Evolutionary conservation across 2,329 filamentous ascomycete species (phyloP).

Genomic region (Fusarium keratoplasticum): DNA sequence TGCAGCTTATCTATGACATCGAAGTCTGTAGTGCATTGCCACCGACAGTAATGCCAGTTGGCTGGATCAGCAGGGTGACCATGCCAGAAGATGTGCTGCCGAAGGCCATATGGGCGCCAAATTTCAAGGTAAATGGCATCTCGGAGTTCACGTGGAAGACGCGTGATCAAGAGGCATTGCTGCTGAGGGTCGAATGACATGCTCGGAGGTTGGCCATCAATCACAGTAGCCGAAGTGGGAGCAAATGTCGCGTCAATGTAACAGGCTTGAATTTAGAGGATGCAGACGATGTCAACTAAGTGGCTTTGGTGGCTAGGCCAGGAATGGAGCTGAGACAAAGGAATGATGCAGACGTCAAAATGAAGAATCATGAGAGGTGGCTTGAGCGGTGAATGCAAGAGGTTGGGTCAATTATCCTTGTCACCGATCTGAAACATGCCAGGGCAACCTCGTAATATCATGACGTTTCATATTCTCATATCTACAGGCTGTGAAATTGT

Average conservation of each 20-base stretch:
- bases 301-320: not conserved
- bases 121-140: constrained; percentile 26
- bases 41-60: constrained; percentile 20
- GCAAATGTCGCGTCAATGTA: not conserved
- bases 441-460: not conserved
- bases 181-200: constrained; percentile 2
- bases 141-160: constrained; percentile 22
- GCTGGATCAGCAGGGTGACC: not conserved
- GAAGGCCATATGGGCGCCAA: constrained; percentile 17
- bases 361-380: not conserved
- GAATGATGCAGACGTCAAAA: not conserved
- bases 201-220: not conserved
- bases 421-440: not conserved
- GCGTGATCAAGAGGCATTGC: constrained; percentile 7
- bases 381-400: not conserved
- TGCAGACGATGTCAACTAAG: not conserved
- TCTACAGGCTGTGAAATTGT: not conserved
- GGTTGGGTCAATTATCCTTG: not conserved
- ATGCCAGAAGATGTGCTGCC: constrained; percentile 26
- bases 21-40: constrained; percentile 19
- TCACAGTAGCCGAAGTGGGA: not conserved
- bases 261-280: not conserved
- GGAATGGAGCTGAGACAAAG: not conserved
- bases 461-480: not conserved
- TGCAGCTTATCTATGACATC: constrained; percentile 6